phyloP scores from a whole-genome alignment of 306 rosid genomes.

The Pyrus communis region DNA sequence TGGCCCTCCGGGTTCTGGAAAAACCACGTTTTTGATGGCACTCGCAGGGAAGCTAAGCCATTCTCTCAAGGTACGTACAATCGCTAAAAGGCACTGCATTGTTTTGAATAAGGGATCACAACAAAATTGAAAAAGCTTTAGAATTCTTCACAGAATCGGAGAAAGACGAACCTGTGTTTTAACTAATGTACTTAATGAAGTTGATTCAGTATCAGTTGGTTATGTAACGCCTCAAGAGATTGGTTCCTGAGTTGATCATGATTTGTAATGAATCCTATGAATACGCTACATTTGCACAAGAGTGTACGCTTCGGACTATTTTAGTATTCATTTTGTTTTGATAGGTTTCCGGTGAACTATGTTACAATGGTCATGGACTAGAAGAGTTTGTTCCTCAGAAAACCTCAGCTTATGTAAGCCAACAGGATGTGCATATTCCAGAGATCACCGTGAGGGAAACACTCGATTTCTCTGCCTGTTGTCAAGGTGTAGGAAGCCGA shows the following conservation, averaged over 20 bases:
- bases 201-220: no score
- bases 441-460: slow-evolving; percentile 81
- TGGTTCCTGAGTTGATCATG: no score
- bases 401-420: slow-evolving; percentile 69
- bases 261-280: no score
- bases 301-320: not conserved
- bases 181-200: no score
- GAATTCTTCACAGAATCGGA: no score
- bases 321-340: not conserved
- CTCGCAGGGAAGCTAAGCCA: slow-evolving; percentile 31
- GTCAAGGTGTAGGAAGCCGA: slow-evolving; percentile 66
- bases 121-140: no score
- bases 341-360: slow-evolving; percentile 48
- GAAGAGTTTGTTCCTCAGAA: slow-evolving; percentile 62
- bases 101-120: no score
- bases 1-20: slow-evolving; percentile 51
- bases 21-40: slow-evolving; percentile 38
- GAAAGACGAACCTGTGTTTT: no score
- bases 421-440: slow-evolving; percentile 62
- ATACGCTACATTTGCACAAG: no score
- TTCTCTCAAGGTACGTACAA: slow-evolving; percentile 34
- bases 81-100: not conserved
- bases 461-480: slow-evolving; percentile 58
- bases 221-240: no score
- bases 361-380: slow-evolving; percentile 48